Percentiles rank a stretch among this genome's conserved stretches.
Evolutionary conservation across 2,329 filamentous ascomycete species (phyloP).

Genomic region (Fusarium kyushuense): DNA sequence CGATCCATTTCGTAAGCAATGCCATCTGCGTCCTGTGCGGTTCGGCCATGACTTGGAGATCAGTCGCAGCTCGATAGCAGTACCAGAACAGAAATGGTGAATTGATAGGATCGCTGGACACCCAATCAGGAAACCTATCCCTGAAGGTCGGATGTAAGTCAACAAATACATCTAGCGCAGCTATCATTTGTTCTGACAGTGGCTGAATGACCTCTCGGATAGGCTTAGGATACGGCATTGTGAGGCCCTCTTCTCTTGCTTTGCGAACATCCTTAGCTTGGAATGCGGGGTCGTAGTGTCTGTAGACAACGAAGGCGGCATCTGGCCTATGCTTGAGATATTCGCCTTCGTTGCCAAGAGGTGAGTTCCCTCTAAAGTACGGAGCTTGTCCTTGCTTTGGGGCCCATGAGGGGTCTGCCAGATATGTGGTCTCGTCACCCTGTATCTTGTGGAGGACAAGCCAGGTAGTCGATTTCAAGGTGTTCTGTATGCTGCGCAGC

Average conservation of each 20-base stretch:
- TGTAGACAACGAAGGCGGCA: not conserved
- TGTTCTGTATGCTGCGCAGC: not conserved
- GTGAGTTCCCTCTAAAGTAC: not conserved
- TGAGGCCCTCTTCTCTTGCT: not conserved
- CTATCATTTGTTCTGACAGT: not conserved
- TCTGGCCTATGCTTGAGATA: not conserved
- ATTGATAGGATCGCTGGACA: not conserved
- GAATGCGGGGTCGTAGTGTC: not conserved
- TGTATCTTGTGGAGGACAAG: not conserved
- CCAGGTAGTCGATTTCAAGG: not conserved
- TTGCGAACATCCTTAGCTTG: not conserved
- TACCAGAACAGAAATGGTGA: slow-evolving; percentile 5
- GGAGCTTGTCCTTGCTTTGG: not conserved
- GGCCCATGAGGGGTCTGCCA: not conserved
- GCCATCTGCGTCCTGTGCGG: not conserved
- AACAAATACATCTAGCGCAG: not conserved
- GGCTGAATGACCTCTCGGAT: not conserved
- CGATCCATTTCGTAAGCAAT: not conserved
- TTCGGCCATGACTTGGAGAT: not conserved
- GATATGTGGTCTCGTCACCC: not conserved
- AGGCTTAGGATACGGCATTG: not conserved
- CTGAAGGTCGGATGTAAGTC: not conserved
- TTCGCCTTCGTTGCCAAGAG: not conserved
- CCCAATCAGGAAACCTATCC: not conserved
- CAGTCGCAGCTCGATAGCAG: not conserved